A percentile compares a stretch with the other conserved stretches of the same genome.
phyloP scores from a whole-genome alignment of 2,329 filamentous ascomycete species.

The Diplodia mutila region DNA sequence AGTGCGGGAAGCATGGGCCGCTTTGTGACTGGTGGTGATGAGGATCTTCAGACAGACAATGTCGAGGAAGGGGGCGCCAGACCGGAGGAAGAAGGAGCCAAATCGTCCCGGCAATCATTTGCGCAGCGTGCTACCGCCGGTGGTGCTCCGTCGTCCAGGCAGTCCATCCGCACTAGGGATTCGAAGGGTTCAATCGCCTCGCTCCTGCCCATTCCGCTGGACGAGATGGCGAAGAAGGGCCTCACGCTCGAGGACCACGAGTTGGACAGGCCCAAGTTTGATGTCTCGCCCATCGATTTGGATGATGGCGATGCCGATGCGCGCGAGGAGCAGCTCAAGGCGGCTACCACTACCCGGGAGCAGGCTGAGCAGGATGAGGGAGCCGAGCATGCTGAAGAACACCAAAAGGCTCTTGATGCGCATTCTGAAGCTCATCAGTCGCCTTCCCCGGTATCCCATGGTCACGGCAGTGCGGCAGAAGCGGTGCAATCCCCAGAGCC shows the following conservation, averaged over 20 bases:
- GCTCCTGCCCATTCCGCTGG: conserved; percentile 15
- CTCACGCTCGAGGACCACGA: conserved; percentile 21
- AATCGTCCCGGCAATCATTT: conserved; percentile 9
- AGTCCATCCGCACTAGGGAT: conserved; percentile 14
- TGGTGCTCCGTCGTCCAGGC: background rate
- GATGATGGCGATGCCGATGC: background rate
- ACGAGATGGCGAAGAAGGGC: conserved; percentile 22
- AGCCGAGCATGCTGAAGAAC: too few species aligned
- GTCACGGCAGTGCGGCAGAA: background rate
- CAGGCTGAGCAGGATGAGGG: background rate
- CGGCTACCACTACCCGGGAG: background rate
- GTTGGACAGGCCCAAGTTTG: conserved; percentile 10
- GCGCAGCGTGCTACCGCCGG: conserved; percentile 6
- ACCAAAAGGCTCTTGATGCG: background rate
- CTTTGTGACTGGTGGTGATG: background rate
- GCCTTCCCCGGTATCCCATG: background rate
- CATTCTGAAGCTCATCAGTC: background rate
- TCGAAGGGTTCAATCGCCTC: conserved; percentile 16
- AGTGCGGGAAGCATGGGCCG: conserved; percentile 15
- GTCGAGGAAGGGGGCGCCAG: background rate
- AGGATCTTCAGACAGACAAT: background rate
- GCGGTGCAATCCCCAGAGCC: background rate
- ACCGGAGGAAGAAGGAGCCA: background rate
- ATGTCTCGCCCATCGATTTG: conserved; percentile 2
- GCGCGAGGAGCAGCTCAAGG: conserved; percentile 1